Evolutionary conservation across 2,329 filamentous ascomycete genomes (phyloP).

Genomic region (Colletotrichum tropicicola): DNA sequence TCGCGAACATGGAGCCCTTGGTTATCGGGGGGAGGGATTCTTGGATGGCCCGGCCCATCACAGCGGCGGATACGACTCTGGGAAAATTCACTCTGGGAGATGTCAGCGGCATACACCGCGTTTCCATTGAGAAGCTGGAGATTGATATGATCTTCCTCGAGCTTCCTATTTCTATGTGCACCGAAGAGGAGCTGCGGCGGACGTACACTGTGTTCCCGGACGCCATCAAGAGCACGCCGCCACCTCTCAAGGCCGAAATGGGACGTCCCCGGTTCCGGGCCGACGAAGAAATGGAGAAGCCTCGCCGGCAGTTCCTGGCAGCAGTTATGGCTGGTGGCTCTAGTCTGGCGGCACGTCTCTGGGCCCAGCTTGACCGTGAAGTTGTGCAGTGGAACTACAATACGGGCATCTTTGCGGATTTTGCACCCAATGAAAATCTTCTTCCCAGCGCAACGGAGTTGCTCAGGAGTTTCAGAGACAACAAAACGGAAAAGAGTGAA

Average conservation of each 20-base stretch:
- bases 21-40: background rate
- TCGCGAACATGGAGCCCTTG: background rate
- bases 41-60: background rate
- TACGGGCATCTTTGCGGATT: constrained; percentile 4
- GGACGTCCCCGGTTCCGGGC: background rate
- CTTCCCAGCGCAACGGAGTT: background rate
- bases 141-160: constrained; percentile 4
- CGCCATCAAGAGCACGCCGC: background rate
- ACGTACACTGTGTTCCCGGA: background rate
- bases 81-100: background rate
- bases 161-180: background rate
- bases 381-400: constrained; percentile 7
- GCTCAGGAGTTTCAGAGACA: background rate
- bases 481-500: too few relatives aligned
- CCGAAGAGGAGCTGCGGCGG: background rate
- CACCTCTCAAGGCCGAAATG: background rate
- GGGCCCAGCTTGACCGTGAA: background rate
- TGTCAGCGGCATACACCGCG: background rate
- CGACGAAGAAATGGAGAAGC: background rate
- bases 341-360: background rate
- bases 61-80: background rate
- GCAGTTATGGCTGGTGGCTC: background rate
- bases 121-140: background rate
- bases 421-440: background rate
- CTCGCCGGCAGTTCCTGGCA: background rate